These are phyloP conservation scores for Linum tenue DNA, from an alignment of 345 rosid species.

Conservation along the genomic window DNA sequence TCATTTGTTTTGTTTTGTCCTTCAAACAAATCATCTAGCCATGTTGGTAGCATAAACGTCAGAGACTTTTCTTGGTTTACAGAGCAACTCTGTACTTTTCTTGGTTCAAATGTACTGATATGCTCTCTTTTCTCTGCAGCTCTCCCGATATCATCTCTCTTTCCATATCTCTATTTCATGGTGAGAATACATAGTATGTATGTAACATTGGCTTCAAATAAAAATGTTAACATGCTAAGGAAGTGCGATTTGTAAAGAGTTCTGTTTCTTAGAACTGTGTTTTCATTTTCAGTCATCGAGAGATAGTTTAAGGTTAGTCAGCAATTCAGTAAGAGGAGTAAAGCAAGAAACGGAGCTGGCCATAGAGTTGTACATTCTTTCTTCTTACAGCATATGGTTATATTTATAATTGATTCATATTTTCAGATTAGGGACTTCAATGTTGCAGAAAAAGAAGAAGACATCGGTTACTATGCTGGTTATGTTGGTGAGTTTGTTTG, in stretches of 20 bases:
- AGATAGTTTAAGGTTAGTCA: not conserved
- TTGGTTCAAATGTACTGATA: not conserved
- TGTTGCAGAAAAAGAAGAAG: slow-evolving; percentile 69
- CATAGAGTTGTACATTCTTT: not conserved
- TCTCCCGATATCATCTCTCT: slow-evolving; percentile 74
- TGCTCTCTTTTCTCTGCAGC: slow-evolving; percentile 42
- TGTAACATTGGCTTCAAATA: not conserved
- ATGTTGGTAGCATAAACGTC: not conserved
- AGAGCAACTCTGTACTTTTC: not conserved
- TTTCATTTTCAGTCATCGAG: not conserved
- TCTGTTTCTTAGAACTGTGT: not conserved
- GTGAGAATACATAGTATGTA: slow-evolving; percentile 32
- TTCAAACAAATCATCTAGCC: not conserved
- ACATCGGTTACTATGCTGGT: slow-evolving; percentile 85
- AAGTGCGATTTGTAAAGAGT: no score
- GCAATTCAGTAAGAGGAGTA: not conserved
- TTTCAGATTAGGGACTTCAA: slow-evolving; percentile 58
- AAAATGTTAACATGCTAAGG: not conserved
- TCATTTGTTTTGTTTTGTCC: not conserved
- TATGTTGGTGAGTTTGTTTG: slow-evolving; percentile 55
- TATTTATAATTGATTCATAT: not conserved
- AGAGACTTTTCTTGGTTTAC: not conserved
- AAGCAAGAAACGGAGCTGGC: not conserved
- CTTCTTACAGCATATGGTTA: not conserved
- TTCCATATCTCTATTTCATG: slow-evolving; percentile 88